Evolutionary conservation across 306 rosid species (phyloP).

Genomic region (Biancaea sappan): DNA sequence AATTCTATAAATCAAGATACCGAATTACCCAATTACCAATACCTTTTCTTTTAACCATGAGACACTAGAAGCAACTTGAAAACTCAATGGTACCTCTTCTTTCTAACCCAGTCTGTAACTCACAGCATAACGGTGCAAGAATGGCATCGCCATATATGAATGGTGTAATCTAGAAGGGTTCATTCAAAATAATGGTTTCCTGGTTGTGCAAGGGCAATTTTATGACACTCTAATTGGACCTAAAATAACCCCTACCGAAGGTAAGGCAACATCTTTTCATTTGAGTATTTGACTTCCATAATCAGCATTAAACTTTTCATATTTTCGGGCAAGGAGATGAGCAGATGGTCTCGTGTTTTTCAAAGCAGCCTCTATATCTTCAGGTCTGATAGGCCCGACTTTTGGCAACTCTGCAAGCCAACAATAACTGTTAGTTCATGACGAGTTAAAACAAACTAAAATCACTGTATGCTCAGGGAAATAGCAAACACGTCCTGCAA

Average conservation of each 20-base stretch:
- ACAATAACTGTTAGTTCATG: conserved; percentile 9
- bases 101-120: neutral
- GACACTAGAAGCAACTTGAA: neutral
- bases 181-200: neutral
- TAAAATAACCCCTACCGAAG: neutral
- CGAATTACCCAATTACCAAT: neutral
- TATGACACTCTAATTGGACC: neutral
- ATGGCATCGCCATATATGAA: neutral
- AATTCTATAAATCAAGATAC: neutral
- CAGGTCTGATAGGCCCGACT: conserved; percentile 58
- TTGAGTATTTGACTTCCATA: conserved; percentile 65
- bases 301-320: conserved; percentile 61
- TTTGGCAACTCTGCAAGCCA: conserved; percentile 61
- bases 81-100: neutral
- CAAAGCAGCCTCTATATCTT: conserved; percentile 55
- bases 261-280: conserved; percentile 34
- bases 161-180: neutral
- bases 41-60: neutral
- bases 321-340: conserved; percentile 60
- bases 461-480: neutral
- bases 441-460: neutral
- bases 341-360: conserved; percentile 73
- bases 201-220: neutral
- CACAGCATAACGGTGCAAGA: neutral
- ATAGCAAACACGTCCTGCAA: neutral